Conservation (phyloP, 2,329 filamentous ascomycete species). For the Fusarium sp. region DNA sequence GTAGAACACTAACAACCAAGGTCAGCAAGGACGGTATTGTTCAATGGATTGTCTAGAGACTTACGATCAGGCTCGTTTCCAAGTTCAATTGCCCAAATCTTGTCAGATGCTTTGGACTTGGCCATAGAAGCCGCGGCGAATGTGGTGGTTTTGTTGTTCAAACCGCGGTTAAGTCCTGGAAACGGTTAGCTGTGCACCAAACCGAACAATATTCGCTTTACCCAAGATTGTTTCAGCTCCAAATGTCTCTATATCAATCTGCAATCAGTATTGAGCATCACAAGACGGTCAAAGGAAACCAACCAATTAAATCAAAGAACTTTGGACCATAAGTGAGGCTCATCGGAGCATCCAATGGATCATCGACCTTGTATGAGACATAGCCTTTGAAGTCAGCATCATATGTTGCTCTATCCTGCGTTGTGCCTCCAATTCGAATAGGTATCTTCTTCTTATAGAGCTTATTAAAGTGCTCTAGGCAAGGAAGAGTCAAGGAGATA, state of each 20-base stretch:
- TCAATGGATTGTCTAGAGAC: fast-evolving
- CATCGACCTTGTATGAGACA: not conserved
- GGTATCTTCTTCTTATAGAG: not conserved
- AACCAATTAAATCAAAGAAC: not conserved
- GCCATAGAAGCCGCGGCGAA: not conserved
- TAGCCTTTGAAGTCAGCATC: not conserved
- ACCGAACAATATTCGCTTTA: not conserved
- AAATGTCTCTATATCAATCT: not conserved
- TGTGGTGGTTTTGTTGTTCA: not conserved
- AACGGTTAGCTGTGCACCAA: not conserved
- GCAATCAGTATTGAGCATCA: not conserved
- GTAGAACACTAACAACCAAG: not conserved
- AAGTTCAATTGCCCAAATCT: not conserved
- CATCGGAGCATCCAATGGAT: not conserved
- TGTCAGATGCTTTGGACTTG: not conserved
- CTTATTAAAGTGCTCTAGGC: not conserved
- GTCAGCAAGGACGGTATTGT: not conserved
- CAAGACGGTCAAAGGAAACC: fast-evolving
- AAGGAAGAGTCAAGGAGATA: not conserved
- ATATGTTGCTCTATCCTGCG: not conserved
- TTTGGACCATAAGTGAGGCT: not conserved
- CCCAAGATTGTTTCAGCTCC: not conserved
- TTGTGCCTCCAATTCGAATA: not conserved
- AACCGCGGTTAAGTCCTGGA: not conserved
- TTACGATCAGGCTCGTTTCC: not conserved